phyloP scores from a whole-genome alignment of 2,329 filamentous ascomycete genomes.

The Colletotrichum sp. region DNA sequence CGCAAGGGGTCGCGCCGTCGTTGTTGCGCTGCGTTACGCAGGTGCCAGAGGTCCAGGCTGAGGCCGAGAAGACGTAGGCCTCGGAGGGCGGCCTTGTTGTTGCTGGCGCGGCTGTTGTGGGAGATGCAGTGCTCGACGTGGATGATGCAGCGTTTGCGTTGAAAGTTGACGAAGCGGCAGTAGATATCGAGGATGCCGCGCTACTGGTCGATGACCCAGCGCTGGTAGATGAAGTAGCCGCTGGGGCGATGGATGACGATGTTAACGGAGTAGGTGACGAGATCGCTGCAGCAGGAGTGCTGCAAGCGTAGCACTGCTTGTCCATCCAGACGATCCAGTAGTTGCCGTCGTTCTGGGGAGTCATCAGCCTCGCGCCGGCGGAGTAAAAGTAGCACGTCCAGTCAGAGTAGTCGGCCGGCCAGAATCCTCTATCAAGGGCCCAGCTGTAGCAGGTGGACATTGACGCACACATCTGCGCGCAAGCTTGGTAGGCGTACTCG shows the following conservation, averaged over 20 bases:
- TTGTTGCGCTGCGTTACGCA: not conserved
- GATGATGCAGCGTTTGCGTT: not conserved
- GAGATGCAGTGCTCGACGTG: not conserved
- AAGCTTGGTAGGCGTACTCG: not conserved
- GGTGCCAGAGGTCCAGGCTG: not conserved
- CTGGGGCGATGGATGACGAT: not conserved
- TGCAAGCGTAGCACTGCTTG: not conserved
- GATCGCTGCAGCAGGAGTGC: not conserved
- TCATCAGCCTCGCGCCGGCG: not conserved
- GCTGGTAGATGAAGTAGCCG: not conserved
- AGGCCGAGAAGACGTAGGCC: not conserved
- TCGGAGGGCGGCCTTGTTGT: not conserved
- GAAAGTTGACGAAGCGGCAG: not conserved
- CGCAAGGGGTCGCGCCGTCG: not conserved
- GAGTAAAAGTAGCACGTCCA: conserved; percentile 13
- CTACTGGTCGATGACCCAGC: not conserved
- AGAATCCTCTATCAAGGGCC: conserved; percentile 1
- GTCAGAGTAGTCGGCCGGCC: not conserved
- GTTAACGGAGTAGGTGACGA: not conserved
- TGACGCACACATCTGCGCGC: conserved; percentile 1
- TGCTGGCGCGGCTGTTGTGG: not conserved
- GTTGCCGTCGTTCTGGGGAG: not conserved
- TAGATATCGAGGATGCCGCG: not conserved
- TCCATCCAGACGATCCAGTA: conserved; percentile 7
- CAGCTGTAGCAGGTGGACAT: not conserved